These are phyloP conservation scores for Hygrocybe coccinea DNA, from an alignment of 768 basidiomycete species.

Conservation along the genomic window DNA sequence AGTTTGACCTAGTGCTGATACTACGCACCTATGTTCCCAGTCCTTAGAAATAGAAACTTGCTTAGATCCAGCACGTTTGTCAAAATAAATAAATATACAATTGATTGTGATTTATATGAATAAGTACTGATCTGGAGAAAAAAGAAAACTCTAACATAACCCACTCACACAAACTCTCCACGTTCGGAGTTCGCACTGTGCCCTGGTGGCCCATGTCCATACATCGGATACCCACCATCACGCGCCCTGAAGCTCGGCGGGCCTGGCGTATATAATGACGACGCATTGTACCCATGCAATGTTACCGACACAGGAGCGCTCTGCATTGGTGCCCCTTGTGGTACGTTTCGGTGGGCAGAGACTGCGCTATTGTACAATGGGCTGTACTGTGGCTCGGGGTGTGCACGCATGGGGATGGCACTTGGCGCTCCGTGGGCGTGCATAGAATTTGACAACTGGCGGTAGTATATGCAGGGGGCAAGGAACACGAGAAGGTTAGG, in stretches of 20 bases:
- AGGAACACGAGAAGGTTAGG: conserved; percentile 9
- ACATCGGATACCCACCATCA: neutral
- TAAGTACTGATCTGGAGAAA: too few relatives aligned
- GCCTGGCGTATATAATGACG: neutral
- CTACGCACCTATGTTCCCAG: too few relatives aligned
- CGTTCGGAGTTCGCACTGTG: neutral
- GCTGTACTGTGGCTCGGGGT: conserved; percentile 1
- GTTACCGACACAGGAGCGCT: neutral
- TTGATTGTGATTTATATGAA: neutral
- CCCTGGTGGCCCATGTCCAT: neutral
- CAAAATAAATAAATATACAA: too few relatives aligned
- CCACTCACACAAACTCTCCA: neutral
- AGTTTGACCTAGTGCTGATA: too few relatives aligned
- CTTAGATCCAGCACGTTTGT: too few relatives aligned
- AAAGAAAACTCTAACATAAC: neutral
- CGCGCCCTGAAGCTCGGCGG: conserved; percentile 4
- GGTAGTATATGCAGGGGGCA: conserved; percentile 8
- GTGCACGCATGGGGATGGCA: neutral
- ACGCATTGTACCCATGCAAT: neutral
- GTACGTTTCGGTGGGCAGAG: neutral
- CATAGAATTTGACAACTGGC: conserved; percentile 3
- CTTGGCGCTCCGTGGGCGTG: neutral
- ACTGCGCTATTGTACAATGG: conserved; percentile 1
- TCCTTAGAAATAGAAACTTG: too few relatives aligned
- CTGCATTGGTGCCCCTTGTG: neutral